These are phyloP conservation scores for Colletotrichum liaoningense DNA, from an alignment of 2,329 filamentous ascomycete genomes.

Conservation along the genomic window DNA sequence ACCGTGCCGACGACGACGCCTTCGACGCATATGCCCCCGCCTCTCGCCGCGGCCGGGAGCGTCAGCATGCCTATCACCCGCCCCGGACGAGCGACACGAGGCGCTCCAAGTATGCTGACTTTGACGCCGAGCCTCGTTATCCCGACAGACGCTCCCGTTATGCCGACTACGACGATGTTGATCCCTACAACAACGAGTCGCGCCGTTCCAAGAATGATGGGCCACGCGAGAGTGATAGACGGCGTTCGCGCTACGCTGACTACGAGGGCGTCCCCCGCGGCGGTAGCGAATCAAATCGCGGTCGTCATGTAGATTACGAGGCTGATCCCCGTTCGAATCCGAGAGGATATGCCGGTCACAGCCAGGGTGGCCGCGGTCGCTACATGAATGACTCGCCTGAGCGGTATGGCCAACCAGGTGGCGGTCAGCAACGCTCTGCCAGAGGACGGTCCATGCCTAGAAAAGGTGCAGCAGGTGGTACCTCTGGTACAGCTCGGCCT, in stretches of 20 bases:
- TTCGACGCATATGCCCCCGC: slow-evolving; percentile 10
- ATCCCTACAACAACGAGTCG: not conserved
- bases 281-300: not conserved
- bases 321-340: not conserved
- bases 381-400: slow-evolving; percentile 15
- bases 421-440: slow-evolving; percentile 1
- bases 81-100: slow-evolving; percentile 35
- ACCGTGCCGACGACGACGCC: slow-evolving; percentile 6
- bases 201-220: not conserved
- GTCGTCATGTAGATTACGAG: not conserved
- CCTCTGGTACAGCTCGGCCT: slow-evolving; percentile 15
- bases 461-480: not conserved
- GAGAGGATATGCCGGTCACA: not conserved
- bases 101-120: slow-evolving; percentile 25
- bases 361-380: slow-evolving; percentile 15
- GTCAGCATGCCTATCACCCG: slow-evolving; percentile 30
- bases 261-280: not conserved
- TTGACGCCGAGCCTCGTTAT: slow-evolving; percentile 8
- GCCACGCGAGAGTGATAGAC: not conserved
- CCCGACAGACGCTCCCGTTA: slow-evolving; percentile 9
- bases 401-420: slow-evolving; percentile 4
- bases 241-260: slow-evolving; percentile 4
- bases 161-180: slow-evolving; percentile 9
- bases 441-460: slow-evolving; percentile 31
- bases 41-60: slow-evolving; percentile 23